Evolutionary conservation across 495 filamentous ascomycete genomes (phyloP).

Genomic region (Penicillium cosmopolitanum): DNA sequence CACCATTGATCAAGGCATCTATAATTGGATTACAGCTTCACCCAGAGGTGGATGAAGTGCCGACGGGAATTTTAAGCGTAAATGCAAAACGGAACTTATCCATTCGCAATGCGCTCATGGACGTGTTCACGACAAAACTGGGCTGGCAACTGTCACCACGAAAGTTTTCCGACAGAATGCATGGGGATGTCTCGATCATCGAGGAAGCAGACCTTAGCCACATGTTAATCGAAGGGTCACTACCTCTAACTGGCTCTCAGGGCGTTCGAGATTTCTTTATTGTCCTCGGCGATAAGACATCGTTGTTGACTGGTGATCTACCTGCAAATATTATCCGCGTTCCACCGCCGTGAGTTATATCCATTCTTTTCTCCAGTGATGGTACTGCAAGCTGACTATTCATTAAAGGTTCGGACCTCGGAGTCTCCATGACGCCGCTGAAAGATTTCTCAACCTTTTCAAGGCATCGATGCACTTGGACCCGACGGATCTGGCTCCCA

Average conservation of each 20-base stretch:
- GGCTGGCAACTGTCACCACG: conserved; percentile 36
- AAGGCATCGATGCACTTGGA: background rate
- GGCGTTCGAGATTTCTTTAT: conserved; percentile 28
- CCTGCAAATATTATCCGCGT: conserved; percentile 29
- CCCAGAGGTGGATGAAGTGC: conserved; percentile 29
- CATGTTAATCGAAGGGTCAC: conserved; percentile 12
- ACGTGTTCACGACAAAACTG: conserved; percentile 31
- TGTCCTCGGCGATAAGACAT: conserved; percentile 30
- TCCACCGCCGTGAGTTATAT: conserved; percentile 38
- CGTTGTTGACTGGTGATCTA: conserved; percentile 8
- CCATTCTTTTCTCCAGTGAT: conserved; percentile 26
- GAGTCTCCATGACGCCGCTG: background rate
- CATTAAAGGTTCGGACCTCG: background rate
- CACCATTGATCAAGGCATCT: conserved; percentile 23
- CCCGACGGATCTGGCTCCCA: background rate
- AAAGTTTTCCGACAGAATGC: conserved; percentile 26
- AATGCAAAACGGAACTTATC: conserved; percentile 41
- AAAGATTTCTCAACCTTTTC: background rate
- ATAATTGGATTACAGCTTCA: conserved; percentile 37
- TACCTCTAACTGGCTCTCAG: background rate
- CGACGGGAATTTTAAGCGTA: conserved; percentile 26
- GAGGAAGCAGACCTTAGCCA: conserved; percentile 30
- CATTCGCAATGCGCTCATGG: conserved; percentile 34
- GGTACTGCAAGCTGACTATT: conserved; percentile 7
- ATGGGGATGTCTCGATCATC: conserved; percentile 35